phyloP scores from a whole-genome alignment of 75 land plant genomes.

The Pinus albicaulis region DNA sequence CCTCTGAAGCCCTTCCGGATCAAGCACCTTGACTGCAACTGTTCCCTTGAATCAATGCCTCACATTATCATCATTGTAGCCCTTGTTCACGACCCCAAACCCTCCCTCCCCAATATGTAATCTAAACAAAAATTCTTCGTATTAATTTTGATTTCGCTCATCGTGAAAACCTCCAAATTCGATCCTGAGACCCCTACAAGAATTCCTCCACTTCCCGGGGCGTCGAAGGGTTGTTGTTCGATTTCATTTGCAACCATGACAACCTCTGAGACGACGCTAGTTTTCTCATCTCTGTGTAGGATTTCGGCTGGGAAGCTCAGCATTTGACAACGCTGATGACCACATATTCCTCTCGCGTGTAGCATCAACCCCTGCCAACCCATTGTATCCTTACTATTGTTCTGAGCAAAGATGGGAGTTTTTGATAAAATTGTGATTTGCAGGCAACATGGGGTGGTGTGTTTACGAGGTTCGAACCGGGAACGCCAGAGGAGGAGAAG shows the following conservation, averaged over 20 bases:
- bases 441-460: too few species aligned
- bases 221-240: neutral
- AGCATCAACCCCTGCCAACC: neutral
- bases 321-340: conserved; percentile 1
- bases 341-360: neutral
- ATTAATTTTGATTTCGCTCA: neutral
- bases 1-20: conserved; percentile 66
- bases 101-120: conserved; percentile 58
- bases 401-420: too few species aligned
- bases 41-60: conserved; percentile 53
- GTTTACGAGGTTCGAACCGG: too few species aligned
- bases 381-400: too few species aligned
- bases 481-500: too few species aligned
- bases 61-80: conserved; percentile 52
- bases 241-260: neutral
- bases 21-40: conserved; percentile 64
- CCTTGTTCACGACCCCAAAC: conserved; percentile 67
- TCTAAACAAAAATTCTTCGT: conserved; percentile 6
- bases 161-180: neutral
- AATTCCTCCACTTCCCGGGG: neutral
- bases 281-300: neutral
- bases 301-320: neutral
- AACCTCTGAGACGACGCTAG: neutral
- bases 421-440: too few species aligned
- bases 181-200: neutral